Conservation (phyloP, 495 filamentous ascomycete species). For the Cryomyces minteri region DNA sequence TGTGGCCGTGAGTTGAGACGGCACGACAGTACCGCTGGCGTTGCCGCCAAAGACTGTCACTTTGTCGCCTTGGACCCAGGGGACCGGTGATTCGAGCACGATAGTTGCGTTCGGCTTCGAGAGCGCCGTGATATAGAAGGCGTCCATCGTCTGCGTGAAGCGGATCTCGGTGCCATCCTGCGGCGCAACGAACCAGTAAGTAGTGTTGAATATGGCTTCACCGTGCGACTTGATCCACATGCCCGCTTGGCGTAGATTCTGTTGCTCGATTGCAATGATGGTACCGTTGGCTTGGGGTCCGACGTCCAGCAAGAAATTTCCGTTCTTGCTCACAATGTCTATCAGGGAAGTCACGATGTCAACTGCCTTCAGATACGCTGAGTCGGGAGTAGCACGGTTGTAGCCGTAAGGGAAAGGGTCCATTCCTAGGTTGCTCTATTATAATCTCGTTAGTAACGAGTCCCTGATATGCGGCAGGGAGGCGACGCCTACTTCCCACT, state of each 20-base stretch:
- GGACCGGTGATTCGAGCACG: conserved; percentile 24
- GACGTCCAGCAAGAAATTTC: conserved; percentile 36
- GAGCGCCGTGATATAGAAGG: conserved; percentile 32
- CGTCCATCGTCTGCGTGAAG: conserved; percentile 31
- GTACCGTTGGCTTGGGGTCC: conserved; percentile 33
- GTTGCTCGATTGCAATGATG: conserved; percentile 28
- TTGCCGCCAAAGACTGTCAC: conserved; percentile 28
- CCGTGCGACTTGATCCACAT: conserved; percentile 30
- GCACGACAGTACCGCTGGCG: conserved; percentile 18
- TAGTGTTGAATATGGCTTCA: conserved; percentile 36
- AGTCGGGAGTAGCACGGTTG: conserved; percentile 29
- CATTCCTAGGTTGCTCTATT: conserved; percentile 28
- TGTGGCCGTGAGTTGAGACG: conserved; percentile 11
- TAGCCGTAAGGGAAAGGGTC: conserved; percentile 37
- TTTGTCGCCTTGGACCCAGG: conserved; percentile 23
- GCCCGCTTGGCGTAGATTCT: conserved; percentile 28
- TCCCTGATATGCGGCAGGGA: too few relatives aligned
- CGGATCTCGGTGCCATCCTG: conserved; percentile 26
- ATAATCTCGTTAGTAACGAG: too few relatives aligned
- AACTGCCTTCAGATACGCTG: conserved; percentile 31
- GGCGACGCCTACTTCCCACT: conserved; percentile 24
- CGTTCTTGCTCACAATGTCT: conserved; percentile 36
- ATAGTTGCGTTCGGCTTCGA: conserved; percentile 24
- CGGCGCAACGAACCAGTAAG: conserved; percentile 35
- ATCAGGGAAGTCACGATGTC: conserved; percentile 26